Evolutionary conservation across 2,329 filamentous ascomycete genomes (phyloP), one percentile per base, ranked within the genome.

Genomic region (Eutypa lata): DNA sequence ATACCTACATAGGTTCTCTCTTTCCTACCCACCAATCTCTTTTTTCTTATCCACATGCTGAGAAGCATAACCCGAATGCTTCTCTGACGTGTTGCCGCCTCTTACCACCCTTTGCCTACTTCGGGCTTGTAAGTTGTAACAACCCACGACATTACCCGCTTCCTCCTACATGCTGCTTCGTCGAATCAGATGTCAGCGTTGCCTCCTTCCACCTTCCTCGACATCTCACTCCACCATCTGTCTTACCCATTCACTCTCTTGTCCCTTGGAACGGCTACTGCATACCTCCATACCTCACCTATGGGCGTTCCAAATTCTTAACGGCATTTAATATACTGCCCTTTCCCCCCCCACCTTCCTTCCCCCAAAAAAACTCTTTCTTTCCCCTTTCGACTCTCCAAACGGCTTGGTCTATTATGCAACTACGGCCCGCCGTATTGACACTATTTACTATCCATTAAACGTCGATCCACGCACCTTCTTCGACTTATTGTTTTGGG

Each of bases 381-480:
- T 68, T 64, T 66, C 70, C 69, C 71, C 69, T 71, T 70, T 71
- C 71, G 68, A 71, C 67, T 73, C 74, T 71, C 73, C 73, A 70
- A 71, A 66, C 64, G 71, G 65, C 59, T 60, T 68, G 65, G 69
- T 69, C 67, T 72, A 70, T 67, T 67, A 66, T 66, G 63, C 62
- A 64, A 58, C 59, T 58, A 60, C 65, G 64, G 60, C 63, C 65
- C 62, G 66, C 54, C 58, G 60, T 56, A 54, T 63, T 60, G 55
- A 54, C 60, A 57, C 49, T 53, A 50, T 60, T 48, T 46, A 46
- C 46, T 51, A 49, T 37, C 46, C 33, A 65, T 57, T 53, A 18
- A 51, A 16, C 49, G 43, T 55, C 50, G 54, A 54, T 53, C 53
- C 49, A 51, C 45, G 56, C 47, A 51, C 57, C 57, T 58, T 56